These are phyloP conservation scores for Claviceps sp. DNA, from an alignment of 2,329 filamentous ascomycete genomes.

Conservation along the genomic window DNA sequence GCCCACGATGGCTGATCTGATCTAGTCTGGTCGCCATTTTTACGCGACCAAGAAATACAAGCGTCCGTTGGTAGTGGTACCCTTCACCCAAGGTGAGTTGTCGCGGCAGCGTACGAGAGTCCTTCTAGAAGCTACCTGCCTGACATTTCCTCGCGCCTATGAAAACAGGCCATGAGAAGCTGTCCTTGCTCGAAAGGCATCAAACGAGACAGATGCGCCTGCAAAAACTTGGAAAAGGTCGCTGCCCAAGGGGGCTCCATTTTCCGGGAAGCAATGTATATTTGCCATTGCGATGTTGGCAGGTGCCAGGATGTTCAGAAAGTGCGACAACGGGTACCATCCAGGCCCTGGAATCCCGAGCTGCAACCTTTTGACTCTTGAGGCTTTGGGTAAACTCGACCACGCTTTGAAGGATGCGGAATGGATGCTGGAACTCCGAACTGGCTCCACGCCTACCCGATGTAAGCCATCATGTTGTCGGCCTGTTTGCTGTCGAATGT, in stretches of 20 bases:
- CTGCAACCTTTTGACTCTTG: constrained; percentile 23
- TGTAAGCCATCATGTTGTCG: constrained; percentile 13
- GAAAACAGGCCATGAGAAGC: constrained; percentile 20
- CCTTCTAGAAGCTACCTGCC: neutral
- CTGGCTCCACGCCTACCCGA: constrained; percentile 27
- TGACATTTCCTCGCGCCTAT: neutral
- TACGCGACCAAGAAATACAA: constrained; percentile 22
- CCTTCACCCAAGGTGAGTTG: constrained; percentile 21
- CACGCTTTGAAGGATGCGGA: constrained; percentile 26
- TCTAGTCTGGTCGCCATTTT: constrained; percentile 17
- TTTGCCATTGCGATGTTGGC: constrained; percentile 23
- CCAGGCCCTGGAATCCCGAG: constrained; percentile 27
- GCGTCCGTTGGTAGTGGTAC: constrained; percentile 21
- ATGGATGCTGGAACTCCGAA: constrained; percentile 31
- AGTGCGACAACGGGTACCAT: constrained; percentile 26
- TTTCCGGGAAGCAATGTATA: constrained; percentile 28
- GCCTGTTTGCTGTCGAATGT: too few species aligned
- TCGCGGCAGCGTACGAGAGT: neutral
- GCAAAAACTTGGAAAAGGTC: constrained; percentile 19
- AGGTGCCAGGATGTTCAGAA: constrained; percentile 23
- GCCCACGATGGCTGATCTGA: too few species aligned
- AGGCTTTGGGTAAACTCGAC: constrained; percentile 23
- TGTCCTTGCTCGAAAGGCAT: constrained; percentile 21
- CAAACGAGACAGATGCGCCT: constrained; percentile 14
- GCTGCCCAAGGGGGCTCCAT: constrained; percentile 22